Conservation (phyloP, 306 rosid species). For the Bauhinia variegata region DNA sequence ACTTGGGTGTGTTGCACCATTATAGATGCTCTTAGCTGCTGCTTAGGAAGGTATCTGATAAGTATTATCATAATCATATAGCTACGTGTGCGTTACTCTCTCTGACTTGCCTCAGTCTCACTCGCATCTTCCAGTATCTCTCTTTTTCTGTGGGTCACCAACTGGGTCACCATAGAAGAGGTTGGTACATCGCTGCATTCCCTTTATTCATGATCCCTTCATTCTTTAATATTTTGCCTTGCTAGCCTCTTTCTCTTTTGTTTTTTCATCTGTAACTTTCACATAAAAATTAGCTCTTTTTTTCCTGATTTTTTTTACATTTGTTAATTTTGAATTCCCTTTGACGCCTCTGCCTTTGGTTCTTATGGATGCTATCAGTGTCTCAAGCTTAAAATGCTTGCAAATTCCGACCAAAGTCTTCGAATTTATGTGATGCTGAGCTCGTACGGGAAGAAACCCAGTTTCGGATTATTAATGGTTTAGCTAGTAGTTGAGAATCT, state of each 20-base stretch:
- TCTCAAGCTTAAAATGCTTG: constrained; percentile 38
- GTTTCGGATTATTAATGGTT: constrained; percentile 24
- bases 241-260: not conserved
- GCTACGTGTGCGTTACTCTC: constrained; percentile 24
- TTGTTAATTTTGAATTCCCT: constrained; percentile 21
- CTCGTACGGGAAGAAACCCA: constrained; percentile 29
- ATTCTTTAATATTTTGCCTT: constrained; percentile 19
- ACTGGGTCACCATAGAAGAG: constrained; percentile 32
- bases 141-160: constrained; percentile 26
- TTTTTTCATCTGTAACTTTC: constrained; percentile 29
- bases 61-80: no score
- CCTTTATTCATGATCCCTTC: constrained; percentile 16
- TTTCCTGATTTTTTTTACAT: constrained; percentile 27
- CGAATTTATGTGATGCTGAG: constrained; percentile 25
- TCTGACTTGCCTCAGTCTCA: constrained; percentile 25
- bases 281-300: constrained; percentile 36
- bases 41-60: no score
- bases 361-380: constrained; percentile 15
- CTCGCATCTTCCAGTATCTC: constrained; percentile 4
- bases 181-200: constrained; percentile 32
- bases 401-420: constrained; percentile 38
- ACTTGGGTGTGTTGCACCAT: no score
- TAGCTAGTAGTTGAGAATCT: constrained; percentile 18
- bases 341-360: constrained; percentile 33
- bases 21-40: no score